Evolutionary conservation across 805 yeast genomes (phyloP).

Genomic region (Cyberlindnera nakhonratchasimensis): DNA sequence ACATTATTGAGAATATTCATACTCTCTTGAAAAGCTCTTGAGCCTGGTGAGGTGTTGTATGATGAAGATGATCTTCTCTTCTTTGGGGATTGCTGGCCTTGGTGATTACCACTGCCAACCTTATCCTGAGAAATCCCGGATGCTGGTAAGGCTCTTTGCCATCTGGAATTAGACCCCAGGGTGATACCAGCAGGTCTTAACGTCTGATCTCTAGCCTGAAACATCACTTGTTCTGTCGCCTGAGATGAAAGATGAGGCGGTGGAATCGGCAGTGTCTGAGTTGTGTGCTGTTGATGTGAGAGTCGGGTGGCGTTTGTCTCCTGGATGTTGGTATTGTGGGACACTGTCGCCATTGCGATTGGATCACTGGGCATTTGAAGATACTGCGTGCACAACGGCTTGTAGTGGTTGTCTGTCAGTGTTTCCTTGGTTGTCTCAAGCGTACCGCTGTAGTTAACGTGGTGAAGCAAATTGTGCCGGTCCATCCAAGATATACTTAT

Average conservation of each 20-base stretch:
- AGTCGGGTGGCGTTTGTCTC: not conserved
- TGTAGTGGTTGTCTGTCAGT: not conserved
- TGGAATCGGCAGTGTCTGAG: not conserved
- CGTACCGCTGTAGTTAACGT: not conserved
- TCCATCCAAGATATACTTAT: too few relatives aligned
- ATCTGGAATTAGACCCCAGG: too few relatives aligned
- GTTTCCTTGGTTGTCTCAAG: not conserved
- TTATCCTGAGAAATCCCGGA: too few relatives aligned
- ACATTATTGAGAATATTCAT: conserved; percentile 18
- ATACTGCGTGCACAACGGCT: not conserved
- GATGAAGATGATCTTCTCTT: conserved; percentile 11
- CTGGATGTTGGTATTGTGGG: not conserved
- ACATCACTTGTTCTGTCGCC: too few relatives aligned
- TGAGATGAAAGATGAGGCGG: too few relatives aligned
- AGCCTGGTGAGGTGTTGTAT: conserved; percentile 9
- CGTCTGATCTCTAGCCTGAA: too few relatives aligned
- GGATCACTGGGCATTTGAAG: not conserved
- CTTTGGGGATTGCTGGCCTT: conserved; percentile 3
- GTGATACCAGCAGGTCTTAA: too few relatives aligned
- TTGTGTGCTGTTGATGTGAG: not conserved
- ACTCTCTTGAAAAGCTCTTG: conserved; percentile 16
- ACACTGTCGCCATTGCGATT: not conserved
- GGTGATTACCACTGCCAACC: too few relatives aligned
- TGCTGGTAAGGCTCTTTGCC: too few relatives aligned
- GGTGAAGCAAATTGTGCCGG: not conserved